phyloP scores from a whole-genome alignment of 2,329 filamentous ascomycete species.

The Cladosporium cucumerinum region DNA sequence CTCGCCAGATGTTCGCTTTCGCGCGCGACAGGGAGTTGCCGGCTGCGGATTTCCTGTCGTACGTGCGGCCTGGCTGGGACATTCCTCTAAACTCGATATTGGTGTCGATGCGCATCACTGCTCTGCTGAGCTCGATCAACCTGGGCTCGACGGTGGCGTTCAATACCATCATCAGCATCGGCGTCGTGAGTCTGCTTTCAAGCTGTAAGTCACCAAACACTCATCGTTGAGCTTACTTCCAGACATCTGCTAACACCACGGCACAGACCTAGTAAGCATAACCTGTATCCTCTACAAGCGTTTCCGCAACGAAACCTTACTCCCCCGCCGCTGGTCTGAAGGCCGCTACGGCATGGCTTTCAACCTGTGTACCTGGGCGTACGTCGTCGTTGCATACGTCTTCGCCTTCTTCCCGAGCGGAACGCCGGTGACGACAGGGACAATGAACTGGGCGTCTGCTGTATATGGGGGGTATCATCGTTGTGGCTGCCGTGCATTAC shows the following conservation, averaged over 20 bases:
- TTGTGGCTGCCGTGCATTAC: constrained; percentile 14
- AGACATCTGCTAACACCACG: not conserved
- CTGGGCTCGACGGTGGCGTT: constrained; percentile 40
- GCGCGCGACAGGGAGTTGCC: constrained; percentile 39
- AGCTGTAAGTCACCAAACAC: constrained; percentile 30
- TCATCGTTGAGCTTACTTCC: not conserved
- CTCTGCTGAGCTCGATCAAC: constrained; percentile 40
- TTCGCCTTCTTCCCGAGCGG: constrained; percentile 49
- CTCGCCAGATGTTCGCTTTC: constrained; percentile 40
- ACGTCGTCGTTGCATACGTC: constrained; percentile 45
- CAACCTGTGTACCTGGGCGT: constrained; percentile 38
- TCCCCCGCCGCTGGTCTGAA: constrained; percentile 38
- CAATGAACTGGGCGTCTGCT: constrained; percentile 2
- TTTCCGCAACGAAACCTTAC: constrained; percentile 30
- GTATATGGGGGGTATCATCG: not conserved
- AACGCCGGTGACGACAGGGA: constrained; percentile 45
- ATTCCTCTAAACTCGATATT: constrained; percentile 32
- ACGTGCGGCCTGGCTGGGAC: constrained; percentile 25
- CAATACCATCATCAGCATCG: constrained; percentile 41
- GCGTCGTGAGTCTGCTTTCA: constrained; percentile 33
- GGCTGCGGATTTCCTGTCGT: constrained; percentile 19
- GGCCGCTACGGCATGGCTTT: constrained; percentile 38
- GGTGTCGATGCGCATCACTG: constrained; percentile 29
- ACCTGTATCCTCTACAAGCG: constrained; percentile 16
- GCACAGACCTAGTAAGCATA: not conserved